Percentiles rank a stretch among this genome's conserved stretches.
Evolutionary conservation across 2,329 filamentous ascomycete genomes (phyloP).

Genomic region (Ambrosiella cleistominuta): DNA sequence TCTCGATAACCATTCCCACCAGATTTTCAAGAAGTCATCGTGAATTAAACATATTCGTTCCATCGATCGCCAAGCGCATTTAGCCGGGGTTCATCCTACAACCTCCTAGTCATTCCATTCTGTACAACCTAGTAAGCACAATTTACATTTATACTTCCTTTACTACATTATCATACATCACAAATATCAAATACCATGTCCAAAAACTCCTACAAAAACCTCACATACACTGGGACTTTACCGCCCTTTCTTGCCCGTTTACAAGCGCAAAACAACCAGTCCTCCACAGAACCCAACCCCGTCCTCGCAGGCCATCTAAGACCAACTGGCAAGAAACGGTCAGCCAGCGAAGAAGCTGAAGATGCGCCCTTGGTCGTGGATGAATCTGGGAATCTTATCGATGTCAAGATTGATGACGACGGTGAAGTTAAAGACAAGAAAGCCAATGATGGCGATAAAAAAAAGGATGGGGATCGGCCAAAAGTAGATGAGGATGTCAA

Average conservation of each 20-base stretch:
- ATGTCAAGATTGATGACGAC: constrained; percentile 27
- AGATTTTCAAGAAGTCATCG: no score
- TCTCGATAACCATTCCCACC: no score
- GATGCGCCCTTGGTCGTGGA: constrained; percentile 61
- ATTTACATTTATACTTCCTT: constrained; percentile 5
- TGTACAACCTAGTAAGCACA: neutral
- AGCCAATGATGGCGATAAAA: constrained; percentile 1
- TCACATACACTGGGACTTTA: constrained; percentile 43
- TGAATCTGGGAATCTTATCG: constrained; percentile 48
- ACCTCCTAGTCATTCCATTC: neutral
- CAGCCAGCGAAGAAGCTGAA: constrained; percentile 53
- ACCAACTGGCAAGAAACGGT: constrained; percentile 32
- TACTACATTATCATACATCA: constrained; percentile 12
- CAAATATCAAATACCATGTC: constrained; percentile 22
- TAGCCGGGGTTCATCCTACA: no score
- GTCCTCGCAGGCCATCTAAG: constrained; percentile 32
- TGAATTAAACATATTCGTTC: no score
- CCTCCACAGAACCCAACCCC: constrained; percentile 29
- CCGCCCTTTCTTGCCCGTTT: constrained; percentile 44
- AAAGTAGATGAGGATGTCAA: constrained; percentile 17
- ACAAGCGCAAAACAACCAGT: constrained; percentile 32
- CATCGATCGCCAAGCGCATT: no score
- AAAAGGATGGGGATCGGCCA: constrained; percentile 15
- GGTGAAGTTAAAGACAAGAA: constrained; percentile 19
- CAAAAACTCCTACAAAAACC: constrained; percentile 49